These are phyloP conservation scores for Beauveria scarabaeidicola DNA, from an alignment of 2,329 filamentous ascomycete species.

Conservation along the genomic window DNA sequence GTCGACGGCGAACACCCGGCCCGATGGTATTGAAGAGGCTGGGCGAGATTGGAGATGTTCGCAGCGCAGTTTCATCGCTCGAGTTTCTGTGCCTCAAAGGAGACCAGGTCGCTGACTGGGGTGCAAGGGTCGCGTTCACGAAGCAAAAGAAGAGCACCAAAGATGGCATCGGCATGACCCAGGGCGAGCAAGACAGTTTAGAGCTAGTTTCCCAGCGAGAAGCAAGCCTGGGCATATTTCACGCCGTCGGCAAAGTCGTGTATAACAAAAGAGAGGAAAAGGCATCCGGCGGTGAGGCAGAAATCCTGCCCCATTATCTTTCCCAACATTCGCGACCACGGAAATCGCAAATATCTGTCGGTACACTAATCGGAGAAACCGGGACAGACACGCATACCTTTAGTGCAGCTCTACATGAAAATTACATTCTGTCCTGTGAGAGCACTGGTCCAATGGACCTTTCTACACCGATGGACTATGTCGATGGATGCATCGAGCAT, in stretches of 20 bases:
- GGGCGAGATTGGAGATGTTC: constrained; percentile 81
- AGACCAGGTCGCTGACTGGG: constrained; percentile 66
- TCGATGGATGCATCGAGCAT: constrained; percentile 78
- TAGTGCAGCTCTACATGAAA: constrained; percentile 84
- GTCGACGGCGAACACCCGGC: constrained; percentile 65
- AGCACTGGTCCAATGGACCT: constrained; percentile 39
- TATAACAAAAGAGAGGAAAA: constrained; percentile 77
- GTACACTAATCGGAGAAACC: constrained; percentile 81
- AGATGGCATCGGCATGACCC: constrained; percentile 54
- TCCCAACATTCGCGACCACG: constrained; percentile 50
- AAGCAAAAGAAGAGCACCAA: constrained; percentile 57
- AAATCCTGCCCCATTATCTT: constrained; percentile 52
- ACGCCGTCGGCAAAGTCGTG: constrained; percentile 89
- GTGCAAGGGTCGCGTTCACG: constrained; percentile 61
- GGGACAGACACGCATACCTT: constrained; percentile 90
- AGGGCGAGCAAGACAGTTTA: constrained; percentile 69
- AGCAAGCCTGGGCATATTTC: constrained; percentile 86
- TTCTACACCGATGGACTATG: constrained; percentile 61
- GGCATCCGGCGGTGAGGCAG: constrained; percentile 33
- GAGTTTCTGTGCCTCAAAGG: constrained; percentile 87
- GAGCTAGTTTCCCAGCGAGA: constrained; percentile 79
- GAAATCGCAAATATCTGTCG: constrained; percentile 56
- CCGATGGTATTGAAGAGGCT: constrained; percentile 69
- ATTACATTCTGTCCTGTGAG: constrained; percentile 80
- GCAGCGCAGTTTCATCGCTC: constrained; percentile 83